Conservation (phyloP, 1,284 basidiomycete species). For the Heterobasidion irregulare region DNA sequence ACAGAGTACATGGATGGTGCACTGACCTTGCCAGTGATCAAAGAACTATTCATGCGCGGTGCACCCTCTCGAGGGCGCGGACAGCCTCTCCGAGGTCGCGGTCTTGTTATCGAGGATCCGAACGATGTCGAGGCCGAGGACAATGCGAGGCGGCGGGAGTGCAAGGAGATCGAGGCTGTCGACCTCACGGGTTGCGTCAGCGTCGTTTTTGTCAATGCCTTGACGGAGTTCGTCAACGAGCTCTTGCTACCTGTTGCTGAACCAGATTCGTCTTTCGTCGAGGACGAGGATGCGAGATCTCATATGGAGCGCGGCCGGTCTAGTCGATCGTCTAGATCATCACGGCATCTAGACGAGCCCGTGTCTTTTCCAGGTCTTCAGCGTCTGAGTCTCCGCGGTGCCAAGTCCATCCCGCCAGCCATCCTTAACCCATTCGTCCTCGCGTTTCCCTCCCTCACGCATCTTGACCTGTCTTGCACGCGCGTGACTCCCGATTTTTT, state of each 20-base stretch:
- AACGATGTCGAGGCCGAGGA: constrained; percentile 62
- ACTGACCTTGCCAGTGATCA: constrained; percentile 71
- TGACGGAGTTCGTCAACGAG: constrained; percentile 75
- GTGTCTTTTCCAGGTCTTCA: constrained; percentile 69
- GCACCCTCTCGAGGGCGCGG: constrained; percentile 57
- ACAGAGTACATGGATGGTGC: constrained; percentile 96
- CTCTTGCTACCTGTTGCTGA: constrained; percentile 48
- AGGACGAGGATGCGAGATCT: constrained; percentile 32
- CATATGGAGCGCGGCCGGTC: constrained; percentile 20
- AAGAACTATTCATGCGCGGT: constrained; percentile 83
- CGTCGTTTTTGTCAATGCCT: constrained; percentile 76
- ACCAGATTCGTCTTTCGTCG: constrained; percentile 27
- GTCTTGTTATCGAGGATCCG: constrained; percentile 32
- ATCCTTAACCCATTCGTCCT: constrained; percentile 77
- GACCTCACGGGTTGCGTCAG: constrained; percentile 96
- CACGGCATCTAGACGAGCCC: constrained; percentile 34
- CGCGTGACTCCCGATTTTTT: constrained; percentile 77
- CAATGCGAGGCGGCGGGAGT: constrained; percentile 65
- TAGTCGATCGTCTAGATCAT: constrained; percentile 20
- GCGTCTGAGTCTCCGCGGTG: constrained; percentile 81
- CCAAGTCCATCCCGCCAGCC: constrained; percentile 66
- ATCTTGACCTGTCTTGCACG: constrained; percentile 86
- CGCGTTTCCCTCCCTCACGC: constrained; percentile 82
- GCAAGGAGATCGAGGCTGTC: constrained; percentile 78
- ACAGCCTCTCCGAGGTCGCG: constrained; percentile 61